phyloP scores from a whole-genome alignment of 805 yeast genomes.

The Metschnikowia colocasiae region DNA sequence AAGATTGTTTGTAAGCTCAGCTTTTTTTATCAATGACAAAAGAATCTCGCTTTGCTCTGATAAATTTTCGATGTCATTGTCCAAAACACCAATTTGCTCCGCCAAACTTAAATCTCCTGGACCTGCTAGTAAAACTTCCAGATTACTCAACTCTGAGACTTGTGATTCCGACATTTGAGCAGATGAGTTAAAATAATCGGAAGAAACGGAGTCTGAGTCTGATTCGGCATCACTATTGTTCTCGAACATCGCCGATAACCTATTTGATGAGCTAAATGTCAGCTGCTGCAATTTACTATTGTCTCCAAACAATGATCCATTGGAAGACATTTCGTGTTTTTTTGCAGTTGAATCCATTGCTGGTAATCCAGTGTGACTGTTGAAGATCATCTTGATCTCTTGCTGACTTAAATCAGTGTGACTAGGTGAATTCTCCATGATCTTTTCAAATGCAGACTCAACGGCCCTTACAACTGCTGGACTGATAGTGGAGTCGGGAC shows the following conservation, averaged over 20 bases:
- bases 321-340: slow-evolving; percentile 3
- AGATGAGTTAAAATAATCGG: slow-evolving; percentile 15
- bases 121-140: slow-evolving; percentile 52
- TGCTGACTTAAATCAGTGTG: slow-evolving; percentile 5
- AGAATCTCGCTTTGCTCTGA: slow-evolving; percentile 62
- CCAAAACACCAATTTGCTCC: slow-evolving; percentile 61
- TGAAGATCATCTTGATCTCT: neutral
- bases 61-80: slow-evolving; percentile 54
- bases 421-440: slow-evolving; percentile 35
- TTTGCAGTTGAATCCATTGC: neutral
- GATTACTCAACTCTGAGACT: slow-evolving; percentile 13
- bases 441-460: slow-evolving; percentile 63
- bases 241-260: slow-evolving; percentile 33
- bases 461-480: slow-evolving; percentile 55
- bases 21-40: slow-evolving; percentile 68
- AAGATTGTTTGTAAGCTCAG: slow-evolving; percentile 76
- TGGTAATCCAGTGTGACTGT: slow-evolving; percentile 2
- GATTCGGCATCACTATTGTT: slow-evolving; percentile 31
- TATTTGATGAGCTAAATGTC: slow-evolving; percentile 5
- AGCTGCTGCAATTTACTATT: slow-evolving; percentile 6
- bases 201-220: slow-evolving; percentile 30
- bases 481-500: slow-evolving; percentile 25
- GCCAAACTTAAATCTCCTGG: slow-evolving; percentile 66
- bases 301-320: slow-evolving; percentile 11
- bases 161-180: slow-evolving; percentile 11